Base-by-base conservation (phyloP, 208 protist species). In the Endotrypanum monterogeii region DNA sequence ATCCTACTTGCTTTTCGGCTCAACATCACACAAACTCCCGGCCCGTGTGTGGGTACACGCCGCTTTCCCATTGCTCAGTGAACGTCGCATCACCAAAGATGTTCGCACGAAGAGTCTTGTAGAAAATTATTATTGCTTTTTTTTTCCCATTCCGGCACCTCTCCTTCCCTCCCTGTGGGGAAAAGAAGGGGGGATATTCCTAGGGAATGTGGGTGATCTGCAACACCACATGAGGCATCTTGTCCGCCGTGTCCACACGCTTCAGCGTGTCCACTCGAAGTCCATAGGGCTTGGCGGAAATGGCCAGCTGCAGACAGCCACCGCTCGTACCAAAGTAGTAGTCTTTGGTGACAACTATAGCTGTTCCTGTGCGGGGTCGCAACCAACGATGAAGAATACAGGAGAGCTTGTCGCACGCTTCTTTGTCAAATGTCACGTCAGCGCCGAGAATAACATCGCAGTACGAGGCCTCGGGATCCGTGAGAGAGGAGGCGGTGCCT, bases 271-370 rank as follows among this genome's bases (percentile, higher is more conserved):
- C 57, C 35, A 89, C 84, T 16, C 68, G 51, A 11, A 96, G 76
- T 20, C 86, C 83, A 58, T 72, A 52, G 35, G 60, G 55, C 32
- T 68, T 39, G 28, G 82, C 83, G 32, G 78, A 77, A 32, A 65
- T 71, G 14, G 74, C 72, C 51, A 96, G 92, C 74, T 90, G 88
- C 48, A 87, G 63, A 39, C 78, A 76, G 46, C 93, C 93, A 41
- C 93, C 93, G 67, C 89, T 89, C 1, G 93, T 97, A 32, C 93
- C 93, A 82, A 96, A 97, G 82, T 97, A 97, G 78, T 93, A 97
- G 35, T 86, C 82, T 81, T 97, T 97, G n/a, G 84, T 90, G 32
- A 87, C 93, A 71, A 97, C 89, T 52, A 92, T 75, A 16, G 88
- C 91, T 1, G 89, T 73, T 3, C 82, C 89, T 16, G 60, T 75